Conservation (phyloP, 768 basidiomycete species). For the Lepiota brunneoincarnata region DNA sequence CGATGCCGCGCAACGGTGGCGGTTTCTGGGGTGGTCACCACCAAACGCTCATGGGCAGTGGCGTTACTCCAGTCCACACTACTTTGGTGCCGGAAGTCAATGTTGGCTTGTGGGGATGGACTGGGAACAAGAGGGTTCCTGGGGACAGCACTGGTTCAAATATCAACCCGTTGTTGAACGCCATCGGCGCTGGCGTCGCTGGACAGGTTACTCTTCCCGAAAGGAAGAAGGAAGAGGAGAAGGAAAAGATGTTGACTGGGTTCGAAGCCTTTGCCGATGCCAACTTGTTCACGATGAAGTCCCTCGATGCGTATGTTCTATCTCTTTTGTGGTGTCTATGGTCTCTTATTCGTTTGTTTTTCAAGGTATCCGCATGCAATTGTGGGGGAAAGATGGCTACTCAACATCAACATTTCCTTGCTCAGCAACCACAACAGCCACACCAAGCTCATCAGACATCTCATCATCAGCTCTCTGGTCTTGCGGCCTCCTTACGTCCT, state of each 20-base stretch:
- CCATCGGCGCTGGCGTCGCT: constrained; percentile 43
- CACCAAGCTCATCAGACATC: constrained; percentile 26
- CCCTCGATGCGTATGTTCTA: constrained; percentile 67
- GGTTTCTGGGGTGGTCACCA: constrained; percentile 77
- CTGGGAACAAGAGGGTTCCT: constrained; percentile 3
- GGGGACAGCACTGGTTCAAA: constrained; percentile 38
- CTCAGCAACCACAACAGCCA: constrained; percentile 30
- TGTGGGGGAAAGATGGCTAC: constrained; percentile 90
- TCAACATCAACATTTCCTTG: constrained; percentile 51
- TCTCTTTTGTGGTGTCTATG: constrained; percentile 11
- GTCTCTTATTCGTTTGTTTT: background rate
- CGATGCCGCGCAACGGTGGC: constrained; percentile 39
- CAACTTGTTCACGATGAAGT: constrained; percentile 87
- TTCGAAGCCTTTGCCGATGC: constrained; percentile 80
- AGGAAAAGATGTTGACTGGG: constrained; percentile 27
- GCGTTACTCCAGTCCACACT: constrained; percentile 82
- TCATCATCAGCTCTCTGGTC: constrained; percentile 16
- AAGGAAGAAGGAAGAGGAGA: constrained; percentile 11
- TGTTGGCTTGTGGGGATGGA: constrained; percentile 12
- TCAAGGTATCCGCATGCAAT: constrained; percentile 78
- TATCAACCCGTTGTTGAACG: constrained; percentile 56
- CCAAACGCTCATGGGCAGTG: constrained; percentile 32
- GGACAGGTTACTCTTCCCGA: constrained; percentile 12
- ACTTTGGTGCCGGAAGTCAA: constrained; percentile 73
- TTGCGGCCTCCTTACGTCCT: constrained; percentile 10